Evolutionary conservation across 1,139 yeast genomes (phyloP), one percentile per base, ranked within the genome.

Genomic region (Debaryomyces coudertii): DNA sequence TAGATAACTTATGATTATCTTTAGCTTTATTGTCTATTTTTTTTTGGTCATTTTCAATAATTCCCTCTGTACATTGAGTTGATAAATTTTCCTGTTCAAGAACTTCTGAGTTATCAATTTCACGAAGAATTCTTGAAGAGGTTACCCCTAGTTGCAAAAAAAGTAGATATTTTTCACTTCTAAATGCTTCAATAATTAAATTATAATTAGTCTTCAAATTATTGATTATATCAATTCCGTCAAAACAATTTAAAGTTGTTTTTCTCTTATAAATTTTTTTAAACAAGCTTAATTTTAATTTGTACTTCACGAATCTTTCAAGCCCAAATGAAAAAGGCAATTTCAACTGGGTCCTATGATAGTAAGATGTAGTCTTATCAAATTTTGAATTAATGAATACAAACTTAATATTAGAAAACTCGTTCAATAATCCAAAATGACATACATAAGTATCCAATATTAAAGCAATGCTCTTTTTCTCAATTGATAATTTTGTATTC

Each of bases 241-340:
- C 47, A 8, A 44, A 20, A 0, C 18, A 11, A 4, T 23, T 24
- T 23, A 40, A 28, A 5, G 30, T 15, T 12, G n/a, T 24, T 5
- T 24, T 29, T 12, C 34, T 35, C 11, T 40, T 35, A 31, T 50
- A 45, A 16, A 54, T 44, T 30, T 49, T 43, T 28, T 53, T 51
- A 44, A 51, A 51, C 7, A 53, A 41, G 9, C 39, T 43, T 25
- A 51, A 22, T 42, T 54, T 54, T 24, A 53, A 25, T 14, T 44
- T 42, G 16, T 24, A 41, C 20, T 47, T 48, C n/a, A 56, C 58
- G 57, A 61, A 36, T 47, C 53, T 37, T 43, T 53, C 44, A 14
- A 62, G 47, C 1, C 67, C 68, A 42, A 46, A 60, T 14, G 61
- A 62, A 42, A 53, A 53, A 5, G 68, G 68, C 23, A 63, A 51